Base-by-base conservation (phyloP, 257 asterid species). In the Salvia hispanica region DNA sequence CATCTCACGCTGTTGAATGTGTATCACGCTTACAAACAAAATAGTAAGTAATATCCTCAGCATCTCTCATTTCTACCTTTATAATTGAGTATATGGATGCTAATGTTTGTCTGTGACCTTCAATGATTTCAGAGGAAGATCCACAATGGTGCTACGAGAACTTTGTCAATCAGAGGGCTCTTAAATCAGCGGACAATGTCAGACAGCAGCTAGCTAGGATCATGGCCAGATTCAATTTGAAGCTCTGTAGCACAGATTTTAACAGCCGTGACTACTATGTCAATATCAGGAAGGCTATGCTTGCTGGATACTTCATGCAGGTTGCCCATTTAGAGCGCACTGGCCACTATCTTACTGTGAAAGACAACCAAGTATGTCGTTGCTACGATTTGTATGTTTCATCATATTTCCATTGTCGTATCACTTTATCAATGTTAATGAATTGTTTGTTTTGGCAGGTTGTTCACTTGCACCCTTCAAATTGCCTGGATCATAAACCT, bases 251-350 rank as follows among this genome's bases (percentile, higher is more conserved):
- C 84, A 90, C 99, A 7, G 99, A 94, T 77, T 90, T 93, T 72
- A 93, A 84, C 83, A 94, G 96, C 74, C 92, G 95, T 9, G 97
- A 94, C 72, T 94, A 94, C 91, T 90, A 94, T 74, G 81, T 86
- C 71, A 93, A 90, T 76, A 94, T 94, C 78, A 81, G 99, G 71
- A 90, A 90, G 81, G 99, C 99, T 28, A 94, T 94, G 99, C 78
- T 94, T n/a, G 99, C 99, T 81, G 99, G 97, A 58, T 94, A 93
- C 77, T 94, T 94, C 76, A 94, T 94, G 99, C 99, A 94, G 87
- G 99, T 94, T 72, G 97, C 99, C 44, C 99, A 93, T 83, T 69
- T 90, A 72, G 99, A 91, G 77, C 95, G 91, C 21, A 80, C 91
- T 6, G 96, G 95, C 11, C 96, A 91, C 76, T 94, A 91, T 81